phyloP scores from a whole-genome alignment of 768 basidiomycete genomes.

The Tylopilus plumbeoviolaceoides region DNA sequence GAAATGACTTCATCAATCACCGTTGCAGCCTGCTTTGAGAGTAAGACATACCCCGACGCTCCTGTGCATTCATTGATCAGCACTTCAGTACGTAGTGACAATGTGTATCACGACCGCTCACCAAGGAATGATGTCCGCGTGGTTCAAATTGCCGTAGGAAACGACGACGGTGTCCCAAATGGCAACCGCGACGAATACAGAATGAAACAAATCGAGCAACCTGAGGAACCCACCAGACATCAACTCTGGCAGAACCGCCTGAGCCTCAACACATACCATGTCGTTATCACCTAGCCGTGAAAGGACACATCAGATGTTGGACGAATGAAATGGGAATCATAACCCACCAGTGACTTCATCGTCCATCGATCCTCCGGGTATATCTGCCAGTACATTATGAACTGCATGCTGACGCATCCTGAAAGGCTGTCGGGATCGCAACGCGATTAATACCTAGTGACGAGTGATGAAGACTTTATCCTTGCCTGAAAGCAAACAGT shows the following conservation, averaged over 20 bases:
- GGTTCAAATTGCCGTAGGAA: conserved; percentile 15
- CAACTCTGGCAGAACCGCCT: not conserved
- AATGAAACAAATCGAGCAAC: conserved; percentile 25
- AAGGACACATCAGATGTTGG: not conserved
- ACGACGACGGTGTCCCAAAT: conserved; percentile 24
- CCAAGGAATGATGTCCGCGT: conserved; percentile 20
- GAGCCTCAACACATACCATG: conserved; percentile 11
- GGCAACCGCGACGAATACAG: conserved; percentile 17
- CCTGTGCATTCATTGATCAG: conserved; percentile 10
- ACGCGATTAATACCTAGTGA: too few relatives aligned
- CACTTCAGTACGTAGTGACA: not conserved
- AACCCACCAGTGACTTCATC: conserved; percentile 19
- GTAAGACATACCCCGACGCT: conserved; percentile 19
- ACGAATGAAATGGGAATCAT: not conserved
- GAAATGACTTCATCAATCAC: not conserved
- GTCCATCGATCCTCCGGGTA: not conserved
- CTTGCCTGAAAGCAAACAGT: too few relatives aligned
- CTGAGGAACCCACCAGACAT: not conserved
- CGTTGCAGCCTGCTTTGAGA: not conserved
- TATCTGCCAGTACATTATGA: too few relatives aligned
- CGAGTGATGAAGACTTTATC: too few relatives aligned
- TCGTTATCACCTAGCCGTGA: conserved; percentile 15
- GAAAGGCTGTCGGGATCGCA: too few relatives aligned
- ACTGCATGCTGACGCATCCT: too few relatives aligned
- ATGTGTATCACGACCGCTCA: not conserved